Conservation (phyloP, 2,329 filamentous ascomycete genomes). For the Calonectria pseudoturangicola region DNA sequence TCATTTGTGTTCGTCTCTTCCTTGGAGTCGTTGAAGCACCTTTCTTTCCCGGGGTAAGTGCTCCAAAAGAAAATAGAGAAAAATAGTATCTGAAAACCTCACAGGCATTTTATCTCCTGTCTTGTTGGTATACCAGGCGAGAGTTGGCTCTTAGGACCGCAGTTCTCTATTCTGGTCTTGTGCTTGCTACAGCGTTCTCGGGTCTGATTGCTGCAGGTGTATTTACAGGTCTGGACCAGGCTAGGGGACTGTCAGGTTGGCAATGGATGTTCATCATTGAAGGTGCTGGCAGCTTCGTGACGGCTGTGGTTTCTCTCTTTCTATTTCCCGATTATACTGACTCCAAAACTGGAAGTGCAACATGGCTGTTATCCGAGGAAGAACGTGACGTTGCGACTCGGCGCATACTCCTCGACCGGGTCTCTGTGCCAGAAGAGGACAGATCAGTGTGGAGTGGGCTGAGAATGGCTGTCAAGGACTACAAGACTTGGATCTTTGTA, state of each 20-base stretch:
- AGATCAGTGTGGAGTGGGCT: constrained; percentile 45
- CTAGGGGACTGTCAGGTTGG: constrained; percentile 75
- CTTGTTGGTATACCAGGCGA: constrained; percentile 51
- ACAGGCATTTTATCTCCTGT: constrained; percentile 37
- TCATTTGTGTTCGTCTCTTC: constrained; percentile 46
- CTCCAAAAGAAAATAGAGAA: background rate
- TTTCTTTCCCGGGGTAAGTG: constrained; percentile 43
- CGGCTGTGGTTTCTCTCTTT: constrained; percentile 42
- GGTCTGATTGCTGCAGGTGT: constrained; percentile 48
- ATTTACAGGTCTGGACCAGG: constrained; percentile 60
- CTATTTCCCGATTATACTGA: constrained; percentile 46
- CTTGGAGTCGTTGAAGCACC: constrained; percentile 52
- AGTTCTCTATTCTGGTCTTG: constrained; percentile 50
- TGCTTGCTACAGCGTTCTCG: constrained; percentile 49
- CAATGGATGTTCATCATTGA: constrained; percentile 70
- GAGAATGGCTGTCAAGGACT: constrained; percentile 48
- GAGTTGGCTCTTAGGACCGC: constrained; percentile 51
- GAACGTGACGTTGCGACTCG: constrained; percentile 41
- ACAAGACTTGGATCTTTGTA: constrained; percentile 53
- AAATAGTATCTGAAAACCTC: background rate
- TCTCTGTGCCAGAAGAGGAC: constrained; percentile 44
- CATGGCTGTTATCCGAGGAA: constrained; percentile 39
- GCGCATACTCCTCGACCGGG: constrained; percentile 48
- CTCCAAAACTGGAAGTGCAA: constrained; percentile 31
- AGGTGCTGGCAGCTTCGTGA: constrained; percentile 63